A percentile compares a stretch with the other conserved stretches of the same genome.
These are phyloP conservation scores for Dionaea muscipula DNA, from an alignment of 179 eudicot species.

Conservation along the genomic window DNA sequence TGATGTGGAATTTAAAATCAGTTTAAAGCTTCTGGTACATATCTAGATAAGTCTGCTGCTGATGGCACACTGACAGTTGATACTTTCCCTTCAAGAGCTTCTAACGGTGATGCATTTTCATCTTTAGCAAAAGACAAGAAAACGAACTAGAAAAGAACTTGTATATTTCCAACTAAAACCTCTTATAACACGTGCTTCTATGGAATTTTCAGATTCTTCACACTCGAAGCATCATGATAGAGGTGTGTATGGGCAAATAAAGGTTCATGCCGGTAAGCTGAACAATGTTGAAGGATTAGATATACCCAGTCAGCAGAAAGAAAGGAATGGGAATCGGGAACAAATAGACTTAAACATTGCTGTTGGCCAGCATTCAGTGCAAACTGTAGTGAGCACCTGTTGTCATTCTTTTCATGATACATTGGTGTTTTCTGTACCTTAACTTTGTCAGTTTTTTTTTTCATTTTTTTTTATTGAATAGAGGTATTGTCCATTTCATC, in stretches of 20 bases:
- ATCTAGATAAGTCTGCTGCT: conserved; percentile 30
- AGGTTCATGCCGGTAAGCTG: conserved; percentile 27
- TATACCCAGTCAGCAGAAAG: conserved; percentile 36
- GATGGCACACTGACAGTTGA: conserved; percentile 26
- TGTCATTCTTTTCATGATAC: conserved; percentile 6
- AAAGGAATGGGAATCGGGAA: conserved; percentile 42
- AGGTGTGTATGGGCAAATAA: conserved; percentile 24
- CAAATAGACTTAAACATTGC: conserved; percentile 51
- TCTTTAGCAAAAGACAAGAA: conserved; percentile 26
- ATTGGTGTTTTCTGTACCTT: too few relatives aligned
- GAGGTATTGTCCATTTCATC: too few relatives aligned
- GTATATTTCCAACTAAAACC: conserved; percentile 19
- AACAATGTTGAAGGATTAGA: conserved; percentile 25
- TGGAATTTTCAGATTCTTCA: conserved; percentile 21
- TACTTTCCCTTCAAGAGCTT: conserved; percentile 24
- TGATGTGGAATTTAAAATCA: conserved; percentile 32
- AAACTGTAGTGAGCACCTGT: conserved; percentile 42
- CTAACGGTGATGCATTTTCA: conserved; percentile 26
- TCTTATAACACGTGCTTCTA: conserved; percentile 36
- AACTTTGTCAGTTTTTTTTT: too few relatives aligned
- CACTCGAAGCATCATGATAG: conserved; percentile 27
- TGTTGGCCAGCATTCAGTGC: conserved; percentile 40
- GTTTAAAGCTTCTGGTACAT: conserved; percentile 25
- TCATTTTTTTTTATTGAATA: too few relatives aligned
- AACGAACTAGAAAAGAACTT: conserved; percentile 31